Base-by-base conservation (phyloP, 129 eudicot species). In the Artemisia tridentata region DNA sequence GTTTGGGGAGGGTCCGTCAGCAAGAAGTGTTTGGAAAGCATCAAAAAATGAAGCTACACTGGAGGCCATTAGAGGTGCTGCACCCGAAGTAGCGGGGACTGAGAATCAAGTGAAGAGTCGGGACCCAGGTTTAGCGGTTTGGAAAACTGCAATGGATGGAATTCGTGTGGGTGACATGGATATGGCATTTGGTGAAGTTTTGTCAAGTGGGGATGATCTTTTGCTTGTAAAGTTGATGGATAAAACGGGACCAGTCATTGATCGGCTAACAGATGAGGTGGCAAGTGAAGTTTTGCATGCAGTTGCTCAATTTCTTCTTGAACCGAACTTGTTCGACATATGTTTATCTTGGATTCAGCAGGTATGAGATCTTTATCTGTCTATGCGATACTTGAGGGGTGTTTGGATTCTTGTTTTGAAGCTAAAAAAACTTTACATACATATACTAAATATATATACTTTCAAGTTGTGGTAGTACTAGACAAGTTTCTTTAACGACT, bases 21-120 rank as follows among this genome's bases (percentile, higher is more conserved):
- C 97, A 34, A 90, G 98, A 88, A 87, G 98, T 65, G 90, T 87
- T 15, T 93, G 98, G 97, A 85, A 90, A 85, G 88, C 97, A 45
- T 87, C 93, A 64, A 93, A 93, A 75, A 97, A 90, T 69, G 97
- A 93, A 80, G 92, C 97, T 53, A 90, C 97, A 48, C 78, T 90
- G 70, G 96, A 86, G 75, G 96, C 98, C 57, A 90, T 93, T 51
- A 80, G 98, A 43, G 88, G 85, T 49, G 95, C 83, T 72, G 72
- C 83, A 11, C 89, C 86, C n/a, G 87, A 86, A 55, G 92, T 84
- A 57, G 15, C 56, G 12, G 88, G 80, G 25, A 84, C 78, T 80
- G 95, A 83, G 62, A 87, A 78, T 62, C 62, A 13, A 17, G 78
- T 67, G 67, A 90, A 65, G 69, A 88, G 83, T 45, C 81, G 86